These are phyloP conservation scores for Naganishia liquefaciens DNA, from an alignment of 1,284 basidiomycete species.

Conservation along the genomic window DNA sequence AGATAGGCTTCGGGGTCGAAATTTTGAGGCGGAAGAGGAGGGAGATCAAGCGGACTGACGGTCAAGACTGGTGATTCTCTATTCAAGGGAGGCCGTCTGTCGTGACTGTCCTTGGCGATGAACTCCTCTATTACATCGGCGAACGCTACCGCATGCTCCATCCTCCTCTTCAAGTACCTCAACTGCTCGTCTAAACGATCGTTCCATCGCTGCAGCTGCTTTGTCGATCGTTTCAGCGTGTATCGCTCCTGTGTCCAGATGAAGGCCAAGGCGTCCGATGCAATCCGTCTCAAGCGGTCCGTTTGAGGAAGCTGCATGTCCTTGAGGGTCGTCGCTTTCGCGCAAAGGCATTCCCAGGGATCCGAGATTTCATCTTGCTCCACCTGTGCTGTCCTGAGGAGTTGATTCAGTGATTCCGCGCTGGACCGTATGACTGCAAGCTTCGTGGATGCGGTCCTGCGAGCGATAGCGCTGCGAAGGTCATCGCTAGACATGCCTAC, in stretches of 20 bases:
- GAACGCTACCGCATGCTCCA: slow-evolving; percentile 10
- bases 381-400: neutral
- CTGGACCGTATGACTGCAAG: slow-evolving; percentile 15
- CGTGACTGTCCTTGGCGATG: slow-evolving; percentile 2
- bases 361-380: slow-evolving; percentile 16
- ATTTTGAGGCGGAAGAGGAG: neutral
- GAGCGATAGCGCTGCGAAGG: slow-evolving; percentile 17
- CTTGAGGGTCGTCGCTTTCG: neutral
- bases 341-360: neutral
- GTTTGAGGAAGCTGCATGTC: neutral
- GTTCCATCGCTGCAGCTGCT: slow-evolving; percentile 11
- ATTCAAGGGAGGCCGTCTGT: neutral
- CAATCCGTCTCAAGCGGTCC: neutral
- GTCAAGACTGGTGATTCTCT: neutral
- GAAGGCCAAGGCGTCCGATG: slow-evolving; percentile 8
- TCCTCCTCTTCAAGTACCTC: neutral
- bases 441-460: slow-evolving; percentile 12
- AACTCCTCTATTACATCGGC: slow-evolving; percentile 14
- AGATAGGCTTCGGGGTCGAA: slow-evolving; percentile 16
- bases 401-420: neutral
- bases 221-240: neutral
- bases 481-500: slow-evolving; percentile 11
- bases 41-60: neutral
- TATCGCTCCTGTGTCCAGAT: slow-evolving; percentile 5
- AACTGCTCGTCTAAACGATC: slow-evolving; percentile 6